A percentile compares a stretch with the other conserved stretches of the same genome.
Conservation (phyloP, 139 green algal species). For the Chlamydomonas sp. region DNA sequence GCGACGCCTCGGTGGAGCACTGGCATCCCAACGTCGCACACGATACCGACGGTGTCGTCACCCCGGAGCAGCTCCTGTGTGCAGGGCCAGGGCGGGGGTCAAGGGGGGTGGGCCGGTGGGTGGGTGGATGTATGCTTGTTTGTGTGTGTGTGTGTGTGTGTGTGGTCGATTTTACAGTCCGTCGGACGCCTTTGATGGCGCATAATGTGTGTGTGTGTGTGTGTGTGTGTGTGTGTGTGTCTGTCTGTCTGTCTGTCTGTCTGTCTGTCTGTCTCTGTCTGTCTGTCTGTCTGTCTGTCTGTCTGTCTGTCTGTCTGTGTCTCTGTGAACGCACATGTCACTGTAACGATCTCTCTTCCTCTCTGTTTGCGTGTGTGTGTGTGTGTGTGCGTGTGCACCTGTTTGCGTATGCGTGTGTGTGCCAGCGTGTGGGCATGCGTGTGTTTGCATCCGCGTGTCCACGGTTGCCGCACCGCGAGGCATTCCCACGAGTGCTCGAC, state of each 20-base stretch:
- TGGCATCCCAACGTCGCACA: slow-evolving; percentile 89
- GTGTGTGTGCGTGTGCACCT: not conserved
- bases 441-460: not conserved
- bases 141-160: too few relatives aligned
- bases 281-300: not conserved
- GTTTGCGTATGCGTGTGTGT: not conserved
- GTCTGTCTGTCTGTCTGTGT: not conserved
- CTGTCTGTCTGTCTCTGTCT: too few relatives aligned
- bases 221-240: not conserved
- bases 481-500: slow-evolving; percentile 85
- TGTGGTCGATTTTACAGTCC: too few relatives aligned
- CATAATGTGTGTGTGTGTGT: too few relatives aligned
- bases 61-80: slow-evolving; percentile 46
- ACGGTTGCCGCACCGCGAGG: slow-evolving; percentile 34
- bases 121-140: too few relatives aligned
- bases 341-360: too few relatives aligned
- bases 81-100: not conserved
- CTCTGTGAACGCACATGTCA: not conserved
- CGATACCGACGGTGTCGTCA: slow-evolving; percentile 64
- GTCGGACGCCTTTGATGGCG: too few relatives aligned
- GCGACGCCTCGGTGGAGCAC: slow-evolving; percentile 70
- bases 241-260: not conserved
- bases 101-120: too few relatives aligned
- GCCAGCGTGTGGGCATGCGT: not conserved
- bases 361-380: slow-evolving; percentile 2